Conservation (phyloP, 441 rosid genomes). For the Populus hybrid region DNA sequence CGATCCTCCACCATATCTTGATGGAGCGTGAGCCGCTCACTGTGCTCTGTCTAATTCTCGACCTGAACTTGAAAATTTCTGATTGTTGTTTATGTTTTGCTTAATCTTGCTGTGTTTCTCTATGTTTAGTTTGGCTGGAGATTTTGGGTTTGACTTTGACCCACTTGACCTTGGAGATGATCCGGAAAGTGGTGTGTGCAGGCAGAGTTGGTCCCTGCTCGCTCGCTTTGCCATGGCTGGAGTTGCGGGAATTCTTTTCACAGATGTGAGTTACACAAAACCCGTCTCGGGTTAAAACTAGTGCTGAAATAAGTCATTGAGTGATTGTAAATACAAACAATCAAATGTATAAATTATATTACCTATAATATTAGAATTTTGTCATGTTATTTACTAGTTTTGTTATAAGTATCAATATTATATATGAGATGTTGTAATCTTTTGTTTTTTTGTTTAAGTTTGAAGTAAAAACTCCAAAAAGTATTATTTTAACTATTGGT, state of each 20-base stretch:
- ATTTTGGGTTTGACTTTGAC: conserved; percentile 87
- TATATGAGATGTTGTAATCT: too few relatives aligned
- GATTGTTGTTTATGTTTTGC: background rate
- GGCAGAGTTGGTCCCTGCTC: conserved; percentile 75
- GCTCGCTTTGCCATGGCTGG: conserved; percentile 94
- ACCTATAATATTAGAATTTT: too few relatives aligned
- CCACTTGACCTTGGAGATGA: conserved; percentile 94
- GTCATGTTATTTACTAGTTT: too few relatives aligned
- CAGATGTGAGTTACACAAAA: conserved; percentile 50
- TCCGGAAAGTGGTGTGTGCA: conserved; percentile 90
- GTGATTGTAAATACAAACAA: too few relatives aligned
- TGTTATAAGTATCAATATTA: too few relatives aligned
- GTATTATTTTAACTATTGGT: too few relatives aligned
- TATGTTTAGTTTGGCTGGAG: conserved; percentile 62
- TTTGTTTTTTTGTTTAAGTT: too few relatives aligned
- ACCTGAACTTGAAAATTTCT: background rate
- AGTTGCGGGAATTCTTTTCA: conserved; percentile 87
- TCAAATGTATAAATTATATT: too few relatives aligned
- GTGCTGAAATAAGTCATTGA: too few relatives aligned
- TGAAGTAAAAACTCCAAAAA: too few relatives aligned
- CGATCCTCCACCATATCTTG: conserved; percentile 80
- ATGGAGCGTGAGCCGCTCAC: conserved; percentile 61
- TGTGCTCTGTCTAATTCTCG: background rate
- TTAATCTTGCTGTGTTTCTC: background rate
- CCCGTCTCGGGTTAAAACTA: background rate